phyloP scores from a whole-genome alignment of 139 green algal genomes.

The Monoraphidium neglectum region DNA sequence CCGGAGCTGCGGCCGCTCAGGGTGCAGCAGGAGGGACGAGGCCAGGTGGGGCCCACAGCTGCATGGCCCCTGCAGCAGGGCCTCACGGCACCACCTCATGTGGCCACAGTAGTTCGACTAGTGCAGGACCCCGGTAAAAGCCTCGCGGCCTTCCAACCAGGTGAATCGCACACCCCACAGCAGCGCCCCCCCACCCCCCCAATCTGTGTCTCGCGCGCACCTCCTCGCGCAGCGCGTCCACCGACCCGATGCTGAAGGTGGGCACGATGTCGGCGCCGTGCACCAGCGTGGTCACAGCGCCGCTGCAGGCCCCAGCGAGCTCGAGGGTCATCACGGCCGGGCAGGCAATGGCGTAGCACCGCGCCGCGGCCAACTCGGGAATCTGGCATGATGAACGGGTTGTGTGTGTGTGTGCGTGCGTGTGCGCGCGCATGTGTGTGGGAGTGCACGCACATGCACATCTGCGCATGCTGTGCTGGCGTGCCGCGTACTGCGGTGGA shows the following conservation, averaged over 20 bases:
- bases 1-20: too few species aligned
- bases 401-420: not conserved
- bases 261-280: slow-evolving; percentile 80
- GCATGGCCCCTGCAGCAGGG: too few species aligned
- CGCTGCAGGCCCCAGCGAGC: slow-evolving; percentile 65
- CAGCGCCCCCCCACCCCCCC: not conserved
- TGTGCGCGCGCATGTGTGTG: not conserved
- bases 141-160: too few species aligned
- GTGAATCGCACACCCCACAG: too few species aligned
- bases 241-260: slow-evolving; percentile 49
- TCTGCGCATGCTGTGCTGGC: not conserved
- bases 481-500: not conserved
- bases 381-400: too few species aligned
- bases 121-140: too few species aligned
- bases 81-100: too few species aligned
- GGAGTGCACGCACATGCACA: too few species aligned
- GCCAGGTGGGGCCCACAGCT: too few species aligned
- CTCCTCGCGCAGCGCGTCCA: slow-evolving; percentile 53
- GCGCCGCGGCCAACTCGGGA: slow-evolving; percentile 50
- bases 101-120: too few species aligned
- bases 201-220: slow-evolving; percentile 1
- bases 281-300: slow-evolving; percentile 83
- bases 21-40: too few species aligned
- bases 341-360: slow-evolving; percentile 83
- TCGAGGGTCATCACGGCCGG: slow-evolving; percentile 85